Conservation (phyloP, 345 rosid species). For the Ceriops tagal region DNA sequence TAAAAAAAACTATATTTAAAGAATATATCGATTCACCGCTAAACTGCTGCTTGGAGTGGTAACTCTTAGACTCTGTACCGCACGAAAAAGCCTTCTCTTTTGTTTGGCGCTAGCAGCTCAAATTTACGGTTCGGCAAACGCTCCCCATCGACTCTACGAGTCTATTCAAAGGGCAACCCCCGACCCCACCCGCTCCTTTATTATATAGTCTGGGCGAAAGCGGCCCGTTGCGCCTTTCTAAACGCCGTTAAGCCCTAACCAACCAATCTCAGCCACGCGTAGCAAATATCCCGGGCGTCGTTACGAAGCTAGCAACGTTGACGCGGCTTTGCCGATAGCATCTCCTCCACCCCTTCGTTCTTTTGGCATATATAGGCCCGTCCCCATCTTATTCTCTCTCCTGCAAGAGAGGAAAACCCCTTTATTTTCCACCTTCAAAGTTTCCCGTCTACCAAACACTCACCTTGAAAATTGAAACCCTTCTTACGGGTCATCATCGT, state of each 20-base stretch:
- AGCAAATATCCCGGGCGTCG: constrained; percentile 5
- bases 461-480: no score
- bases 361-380: no score
- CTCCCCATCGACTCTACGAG: background rate
- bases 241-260: constrained; percentile 3
- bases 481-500: no score
- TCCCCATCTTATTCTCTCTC: background rate
- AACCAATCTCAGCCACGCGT: constrained; percentile 23
- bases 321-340: constrained; percentile 38
- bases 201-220: background rate
- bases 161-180: background rate
- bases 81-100: no score
- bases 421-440: background rate
- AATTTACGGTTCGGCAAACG: background rate
- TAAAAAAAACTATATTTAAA: no score
- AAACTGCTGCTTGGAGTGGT: no score
- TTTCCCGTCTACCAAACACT: no score
- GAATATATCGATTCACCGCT: no score
- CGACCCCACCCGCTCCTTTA: background rate
- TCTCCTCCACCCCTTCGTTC: background rate
- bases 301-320: constrained; percentile 20
- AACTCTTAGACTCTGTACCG: no score
- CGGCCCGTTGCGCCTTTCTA: background rate
- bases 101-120: no score
- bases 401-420: no score